These are phyloP conservation scores for Nicotiana obtusifolia DNA, from an alignment of 257 asterid genomes.

Conservation along the genomic window DNA sequence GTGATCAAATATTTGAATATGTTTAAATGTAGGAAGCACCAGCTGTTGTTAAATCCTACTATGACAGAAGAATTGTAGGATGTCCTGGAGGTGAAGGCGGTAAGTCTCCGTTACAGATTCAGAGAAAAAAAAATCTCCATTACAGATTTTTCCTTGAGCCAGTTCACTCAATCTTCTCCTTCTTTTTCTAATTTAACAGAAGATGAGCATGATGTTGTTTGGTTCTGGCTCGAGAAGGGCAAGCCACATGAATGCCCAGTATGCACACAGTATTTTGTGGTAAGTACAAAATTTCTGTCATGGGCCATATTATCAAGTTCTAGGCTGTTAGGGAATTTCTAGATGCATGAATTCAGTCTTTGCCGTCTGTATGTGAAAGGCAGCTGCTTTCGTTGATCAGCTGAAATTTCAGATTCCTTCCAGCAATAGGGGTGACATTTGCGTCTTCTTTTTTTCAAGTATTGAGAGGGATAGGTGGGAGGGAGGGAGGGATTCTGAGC, in stretches of 20 bases:
- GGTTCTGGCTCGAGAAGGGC: conserved; percentile 99
- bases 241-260: conserved; percentile 96
- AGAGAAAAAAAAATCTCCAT: conserved; percentile 6
- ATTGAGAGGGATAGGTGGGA: background rate
- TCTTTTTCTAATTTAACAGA: conserved; percentile 40
- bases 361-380: background rate
- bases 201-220: conserved; percentile 96
- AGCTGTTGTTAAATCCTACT: conserved; percentile 66
- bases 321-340: background rate
- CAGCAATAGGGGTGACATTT: background rate
- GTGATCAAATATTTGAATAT: background rate
- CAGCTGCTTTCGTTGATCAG: background rate
- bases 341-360: background rate
- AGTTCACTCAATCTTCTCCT: background rate
- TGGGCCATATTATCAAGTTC: background rate
- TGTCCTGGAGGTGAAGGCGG: conserved; percentile 96
- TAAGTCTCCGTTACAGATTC: conserved; percentile 23
- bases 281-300: conserved; percentile 28
- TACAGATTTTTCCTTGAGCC: background rate
- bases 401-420: background rate
- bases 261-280: conserved; percentile 88
- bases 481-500: background rate
- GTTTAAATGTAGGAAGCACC: conserved; percentile 66
- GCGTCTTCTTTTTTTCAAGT: background rate
- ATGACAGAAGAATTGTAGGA: conserved; percentile 79